Base-by-base conservation (phyloP, 371 early-diverging fungal species). In the Coemansia sp. region DNA sequence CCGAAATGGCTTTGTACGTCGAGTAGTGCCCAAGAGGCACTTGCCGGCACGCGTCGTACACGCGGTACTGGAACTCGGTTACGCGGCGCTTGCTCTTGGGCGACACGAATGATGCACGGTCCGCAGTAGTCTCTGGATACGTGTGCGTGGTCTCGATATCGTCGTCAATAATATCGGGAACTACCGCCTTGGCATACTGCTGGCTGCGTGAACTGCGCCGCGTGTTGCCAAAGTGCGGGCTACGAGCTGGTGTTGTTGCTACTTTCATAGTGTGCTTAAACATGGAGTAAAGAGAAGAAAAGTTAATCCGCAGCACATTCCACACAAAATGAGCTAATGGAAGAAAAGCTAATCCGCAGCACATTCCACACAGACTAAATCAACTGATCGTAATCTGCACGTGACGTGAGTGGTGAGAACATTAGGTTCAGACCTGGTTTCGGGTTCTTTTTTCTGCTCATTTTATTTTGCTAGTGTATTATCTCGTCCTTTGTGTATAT, bases 1-100 rank as follows among this genome's bases (percentile, higher is more conserved):
- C 89, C 3, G 91, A 83, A 12, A 93, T 79, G 12, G 82, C 80
- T 69, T 90, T 91, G 80, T 93, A 93, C 1, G 92, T 91, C 6
- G 90, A 85, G 7, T 89, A 86, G 56, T 83, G 78, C 1, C 94
- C 94, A 55, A 70, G 73, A 2, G 90, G 90, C 9, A 92, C 85
- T 84, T 89, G 87, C 2, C 87, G 79, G 69, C 89, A 88, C 7
- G 86, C 80, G 51, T 88, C 88, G 66, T 87, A 92, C 41, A 92
- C 91, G 29, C 82, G 80, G 74, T 83, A 88, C 69, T 92, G 91
- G 65, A 92, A 91, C 24, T 81, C 82, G 0, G 92, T 91, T 7
- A 89, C 73, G 15, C 76, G 79, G 48, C 85, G 85, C 2, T 77
- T 79, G 1, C 89, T 88, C 51, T 85, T 83, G 1, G 68, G 61